phyloP scores from a whole-genome alignment of 805 yeast species.

The Hanseniaspora vineae region DNA sequence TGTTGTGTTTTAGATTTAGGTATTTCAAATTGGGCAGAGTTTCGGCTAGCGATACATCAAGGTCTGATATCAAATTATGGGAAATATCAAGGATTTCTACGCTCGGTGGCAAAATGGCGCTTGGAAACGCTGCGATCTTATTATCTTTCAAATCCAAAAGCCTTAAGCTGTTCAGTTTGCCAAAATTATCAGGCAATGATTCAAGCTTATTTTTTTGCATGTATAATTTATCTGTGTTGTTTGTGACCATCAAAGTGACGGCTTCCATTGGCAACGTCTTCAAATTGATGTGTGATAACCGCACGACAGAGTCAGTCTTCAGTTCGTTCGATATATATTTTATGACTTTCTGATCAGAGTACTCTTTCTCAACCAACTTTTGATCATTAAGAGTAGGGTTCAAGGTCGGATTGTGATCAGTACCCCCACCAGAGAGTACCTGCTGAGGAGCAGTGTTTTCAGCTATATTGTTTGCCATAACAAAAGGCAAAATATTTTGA shows the following conservation, averaged over 20 bases:
- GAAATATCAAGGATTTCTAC: constrained; percentile 60
- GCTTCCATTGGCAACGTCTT: constrained; percentile 25
- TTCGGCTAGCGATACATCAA: constrained; percentile 33
- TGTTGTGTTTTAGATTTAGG: constrained; percentile 49
- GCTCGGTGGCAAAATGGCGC: constrained; percentile 14
- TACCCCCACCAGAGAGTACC: no score
- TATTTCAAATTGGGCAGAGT: constrained; percentile 36
- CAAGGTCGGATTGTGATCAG: no score
- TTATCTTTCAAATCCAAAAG: constrained; percentile 60
- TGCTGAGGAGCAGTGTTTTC: no score
- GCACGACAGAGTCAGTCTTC: not conserved
- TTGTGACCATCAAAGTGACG: constrained; percentile 20
- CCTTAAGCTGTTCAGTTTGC: constrained; percentile 31
- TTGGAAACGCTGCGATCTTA: constrained; percentile 40
- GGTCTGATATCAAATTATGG: constrained; percentile 33
- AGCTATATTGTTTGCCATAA: no score
- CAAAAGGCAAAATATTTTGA: no score
- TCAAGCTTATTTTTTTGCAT: constrained; percentile 38
- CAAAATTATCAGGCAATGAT: constrained; percentile 35
- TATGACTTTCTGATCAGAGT: not conserved
- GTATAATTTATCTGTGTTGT: constrained; percentile 35
- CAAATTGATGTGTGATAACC: not conserved
- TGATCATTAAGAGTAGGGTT: no score
- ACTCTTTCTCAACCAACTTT: not conserved
- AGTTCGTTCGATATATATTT: not conserved